These are phyloP conservation scores for Luzula sylvatica DNA, from an alignment of 176 grass and related monocot species.

Conservation along the genomic window DNA sequence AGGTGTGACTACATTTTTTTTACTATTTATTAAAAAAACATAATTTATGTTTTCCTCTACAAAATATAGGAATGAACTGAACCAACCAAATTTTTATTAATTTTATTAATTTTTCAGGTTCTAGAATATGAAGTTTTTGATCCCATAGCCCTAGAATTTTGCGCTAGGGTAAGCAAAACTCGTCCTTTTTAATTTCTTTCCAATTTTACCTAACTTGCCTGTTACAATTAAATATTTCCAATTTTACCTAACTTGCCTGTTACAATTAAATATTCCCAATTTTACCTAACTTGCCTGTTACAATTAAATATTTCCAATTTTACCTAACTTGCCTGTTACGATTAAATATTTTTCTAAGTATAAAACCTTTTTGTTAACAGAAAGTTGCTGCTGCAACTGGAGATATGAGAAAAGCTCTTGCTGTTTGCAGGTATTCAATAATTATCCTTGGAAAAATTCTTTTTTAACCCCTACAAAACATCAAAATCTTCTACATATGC, in stretches of 20 bases:
- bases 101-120: slow-evolving; percentile 42
- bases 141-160: slow-evolving; percentile 69
- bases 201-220: no score
- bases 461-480: neutral
- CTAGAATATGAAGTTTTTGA: slow-evolving; percentile 76
- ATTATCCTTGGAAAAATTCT: neutral
- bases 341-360: no score
- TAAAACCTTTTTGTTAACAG: slow-evolving; percentile 23
- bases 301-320: no score
- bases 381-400: slow-evolving; percentile 84
- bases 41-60: neutral
- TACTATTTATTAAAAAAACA: neutral
- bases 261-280: no score
- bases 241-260: no score
- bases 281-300: no score
- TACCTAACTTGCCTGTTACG: no score
- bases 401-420: slow-evolving; percentile 94
- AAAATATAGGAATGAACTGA: slow-evolving; percentile 2
- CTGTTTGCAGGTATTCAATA: slow-evolving; percentile 66
- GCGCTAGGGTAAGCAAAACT: slow-evolving; percentile 69
- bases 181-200: neutral
- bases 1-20: slow-evolving; percentile 29
- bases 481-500: neutral
- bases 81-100: neutral
- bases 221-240: no score